Percentiles rank a stretch among this genome's conserved stretches.
Evolutionary conservation across 192 early-diverging fungal genomes (phyloP).

Genomic region (Mortierella antarctica): DNA sequence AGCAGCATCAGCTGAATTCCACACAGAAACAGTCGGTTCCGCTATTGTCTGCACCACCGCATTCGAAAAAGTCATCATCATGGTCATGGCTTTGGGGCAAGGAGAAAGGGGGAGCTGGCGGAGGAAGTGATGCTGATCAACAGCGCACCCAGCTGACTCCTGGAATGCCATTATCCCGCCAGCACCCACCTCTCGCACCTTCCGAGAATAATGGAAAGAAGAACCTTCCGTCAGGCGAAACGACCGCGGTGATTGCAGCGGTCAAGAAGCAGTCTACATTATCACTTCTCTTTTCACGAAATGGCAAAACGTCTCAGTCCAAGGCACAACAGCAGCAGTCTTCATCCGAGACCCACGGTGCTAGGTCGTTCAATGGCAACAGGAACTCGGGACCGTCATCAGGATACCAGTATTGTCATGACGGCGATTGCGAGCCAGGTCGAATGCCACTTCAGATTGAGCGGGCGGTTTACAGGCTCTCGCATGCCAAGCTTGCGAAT

Average conservation of each 20-base stretch:
- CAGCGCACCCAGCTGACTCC: too few relatives aligned
- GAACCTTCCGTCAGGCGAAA: too few relatives aligned
- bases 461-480: constrained; percentile 77
- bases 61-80: constrained; percentile 42
- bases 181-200: neutral
- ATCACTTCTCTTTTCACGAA: constrained; percentile 49
- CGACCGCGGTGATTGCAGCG: neutral
- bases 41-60: neutral
- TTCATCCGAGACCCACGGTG: too few relatives aligned
- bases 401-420: constrained; percentile 45
- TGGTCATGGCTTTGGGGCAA: constrained; percentile 57
- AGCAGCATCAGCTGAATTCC: neutral
- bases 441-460: constrained; percentile 81
- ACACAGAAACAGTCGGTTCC: constrained; percentile 2
- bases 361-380: neutral
- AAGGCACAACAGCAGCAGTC: constrained; percentile 18
- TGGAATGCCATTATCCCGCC: neutral
- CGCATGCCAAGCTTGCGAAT: constrained; percentile 79
- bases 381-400: neutral
- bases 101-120: constrained; percentile 22
- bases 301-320: constrained; percentile 21
- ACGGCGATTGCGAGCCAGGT: constrained; percentile 53
- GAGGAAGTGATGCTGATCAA: constrained; percentile 2
- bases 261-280: constrained; percentile 41
- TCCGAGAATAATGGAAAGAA: neutral